Base-by-base conservation (phyloP, 148 eudicot species). In the Diospyros kaki region DNA sequence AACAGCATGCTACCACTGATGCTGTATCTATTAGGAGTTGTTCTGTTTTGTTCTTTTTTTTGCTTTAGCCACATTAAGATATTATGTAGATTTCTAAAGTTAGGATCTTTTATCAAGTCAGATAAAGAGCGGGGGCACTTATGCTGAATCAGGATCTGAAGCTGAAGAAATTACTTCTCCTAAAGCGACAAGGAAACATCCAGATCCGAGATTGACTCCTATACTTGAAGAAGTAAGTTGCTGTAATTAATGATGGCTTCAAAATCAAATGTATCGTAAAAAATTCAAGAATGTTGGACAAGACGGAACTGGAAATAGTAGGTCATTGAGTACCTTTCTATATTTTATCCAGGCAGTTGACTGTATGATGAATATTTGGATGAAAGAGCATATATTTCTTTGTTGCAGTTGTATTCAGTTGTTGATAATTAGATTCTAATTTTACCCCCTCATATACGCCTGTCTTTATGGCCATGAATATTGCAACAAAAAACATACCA, bases 181-280 rank as follows among this genome's bases (percentile, higher is more conserved):
- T 4, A 84, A 75, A 75, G 79, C 83, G 72, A 64, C 50, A 17
- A 79, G 58, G 62, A 55, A 60, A 58, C 28, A 66, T 52, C 59
- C 80, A 73, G 83, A 68, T 58, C 73, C 75, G 66, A 79, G 70
- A 50, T 77, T 84, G 72, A 75, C 65, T 70, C 72, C 86, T 68
- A 77, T 69, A n/a, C 73, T 60, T 75, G 87, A 86, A 64, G 84
- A 83, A 84, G 89, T 86, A 84, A 88, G 88, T 73, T 75, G 69
- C 48, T 52, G 70, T 67, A 76, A 66, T 61, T 68, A 17, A 9
- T 69, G 45, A 76, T 69, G 67, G 66, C 18, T 68, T 51, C 28
- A n/a, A n/a, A n/a, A n/a, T n/a, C n/a, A 42, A 38, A 40, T 61
- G 44, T 52, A 60, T 60, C 9, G 8, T 53, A 68, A 58, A 59